Evolutionary conservation across 805 yeast genomes (phyloP).

Genomic region (Blastobotrys parvus): DNA sequence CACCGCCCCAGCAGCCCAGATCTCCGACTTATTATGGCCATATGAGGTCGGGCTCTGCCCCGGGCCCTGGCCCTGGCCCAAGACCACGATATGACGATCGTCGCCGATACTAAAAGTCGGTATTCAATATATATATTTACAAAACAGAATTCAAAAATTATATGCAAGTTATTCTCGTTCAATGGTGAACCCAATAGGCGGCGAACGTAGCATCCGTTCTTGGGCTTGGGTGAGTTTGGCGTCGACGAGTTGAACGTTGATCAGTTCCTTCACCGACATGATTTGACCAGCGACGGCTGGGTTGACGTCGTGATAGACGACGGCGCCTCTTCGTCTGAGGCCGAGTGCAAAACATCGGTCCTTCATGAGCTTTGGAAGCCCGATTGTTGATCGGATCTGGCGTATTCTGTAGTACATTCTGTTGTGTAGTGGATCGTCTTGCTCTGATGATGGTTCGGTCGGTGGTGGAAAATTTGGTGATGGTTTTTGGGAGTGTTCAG

Average conservation of each 20-base stretch:
- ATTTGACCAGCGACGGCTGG: constrained; percentile 83
- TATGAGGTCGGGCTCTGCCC: not conserved
- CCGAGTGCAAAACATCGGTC: constrained; percentile 68
- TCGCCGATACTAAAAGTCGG: no score
- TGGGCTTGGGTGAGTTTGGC: constrained; percentile 42
- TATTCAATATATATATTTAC: no score
- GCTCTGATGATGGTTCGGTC: no score
- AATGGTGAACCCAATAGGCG: constrained; percentile 27
- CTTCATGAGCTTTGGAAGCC: constrained; percentile 62
- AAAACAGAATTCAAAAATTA: not conserved
- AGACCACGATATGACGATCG: not conserved
- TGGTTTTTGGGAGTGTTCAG: no score
- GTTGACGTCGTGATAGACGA: constrained; percentile 61
- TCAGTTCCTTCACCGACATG: constrained; percentile 75
- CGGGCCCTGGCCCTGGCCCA: no score
- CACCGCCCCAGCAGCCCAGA: not conserved
- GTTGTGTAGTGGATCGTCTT: no score
- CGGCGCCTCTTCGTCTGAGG: constrained; percentile 61
- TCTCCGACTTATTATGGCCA: not conserved
- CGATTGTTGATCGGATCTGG: constrained; percentile 75
- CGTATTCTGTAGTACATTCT: constrained; percentile 52
- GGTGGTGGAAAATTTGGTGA: no score
- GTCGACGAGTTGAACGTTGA: constrained; percentile 67
- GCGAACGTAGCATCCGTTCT: constrained; percentile 25
- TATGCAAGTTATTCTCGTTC: constrained; percentile 11